Conservation (phyloP, 2,329 filamentous ascomycete genomes). For the Curvularia sp. region DNA sequence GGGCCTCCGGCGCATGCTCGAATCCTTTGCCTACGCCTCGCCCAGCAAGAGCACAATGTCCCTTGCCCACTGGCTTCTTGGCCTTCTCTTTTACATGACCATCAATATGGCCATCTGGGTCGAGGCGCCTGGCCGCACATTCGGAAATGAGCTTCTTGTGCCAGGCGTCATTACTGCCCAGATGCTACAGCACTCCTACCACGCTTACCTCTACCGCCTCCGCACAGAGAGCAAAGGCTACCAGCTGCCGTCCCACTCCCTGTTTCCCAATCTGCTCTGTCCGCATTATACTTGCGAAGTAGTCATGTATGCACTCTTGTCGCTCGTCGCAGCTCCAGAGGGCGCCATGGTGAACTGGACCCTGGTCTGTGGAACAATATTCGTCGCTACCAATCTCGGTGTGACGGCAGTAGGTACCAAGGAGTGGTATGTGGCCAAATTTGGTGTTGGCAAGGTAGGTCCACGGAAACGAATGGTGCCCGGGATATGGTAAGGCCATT, state of each 20-base stretch:
- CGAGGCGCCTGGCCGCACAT: conserved; percentile 65
- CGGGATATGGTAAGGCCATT: conserved; percentile 39
- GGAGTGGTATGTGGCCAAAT: conserved; percentile 58
- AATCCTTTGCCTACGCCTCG: conserved; percentile 72
- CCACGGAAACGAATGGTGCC: conserved; percentile 44
- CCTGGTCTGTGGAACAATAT: conserved; percentile 71
- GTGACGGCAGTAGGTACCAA: conserved; percentile 80
- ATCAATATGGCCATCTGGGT: conserved; percentile 83
- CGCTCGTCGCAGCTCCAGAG: conserved; percentile 74
- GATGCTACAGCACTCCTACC: conserved; percentile 71
- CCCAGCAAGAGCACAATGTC: conserved; percentile 81
- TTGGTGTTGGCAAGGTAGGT: conserved; percentile 42
- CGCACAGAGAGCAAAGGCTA: conserved; percentile 66
- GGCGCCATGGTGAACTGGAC: conserved; percentile 74
- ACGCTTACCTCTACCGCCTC: conserved; percentile 57
- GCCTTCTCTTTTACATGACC: conserved; percentile 76
- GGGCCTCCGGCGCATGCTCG: conserved; percentile 75
- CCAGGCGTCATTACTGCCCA: conserved; percentile 74
- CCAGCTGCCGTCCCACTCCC: conserved; percentile 74
- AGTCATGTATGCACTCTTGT: conserved; percentile 79
- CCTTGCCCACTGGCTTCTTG: conserved; percentile 81
- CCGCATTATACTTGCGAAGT: conserved; percentile 94
- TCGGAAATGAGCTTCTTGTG: conserved; percentile 60
- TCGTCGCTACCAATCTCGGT: conserved; percentile 81
- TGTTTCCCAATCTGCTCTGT: conserved; percentile 77